A percentile compares a stretch with the other conserved stretches of the same genome.
phyloP scores from a whole-genome alignment of 805 yeast species.

The Nadsonia fulvescens region DNA sequence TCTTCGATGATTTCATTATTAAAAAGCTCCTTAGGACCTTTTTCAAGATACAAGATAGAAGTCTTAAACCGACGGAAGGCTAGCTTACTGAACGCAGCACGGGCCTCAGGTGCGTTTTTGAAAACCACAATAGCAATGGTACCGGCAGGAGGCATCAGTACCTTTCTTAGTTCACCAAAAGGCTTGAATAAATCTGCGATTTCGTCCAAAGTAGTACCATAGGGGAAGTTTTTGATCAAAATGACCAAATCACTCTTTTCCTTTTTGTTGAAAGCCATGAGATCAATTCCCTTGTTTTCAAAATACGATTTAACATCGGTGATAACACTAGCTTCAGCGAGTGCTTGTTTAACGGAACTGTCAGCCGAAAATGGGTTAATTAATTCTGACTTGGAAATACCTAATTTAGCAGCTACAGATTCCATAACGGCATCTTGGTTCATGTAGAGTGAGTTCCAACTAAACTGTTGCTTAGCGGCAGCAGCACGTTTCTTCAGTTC shows the following conservation, averaged over 20 bases:
- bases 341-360: slow-evolving; percentile 89
- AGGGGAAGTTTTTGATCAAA: slow-evolving; percentile 79
- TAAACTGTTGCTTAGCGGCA: slow-evolving; percentile 73
- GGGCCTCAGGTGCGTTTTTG: slow-evolving; percentile 63
- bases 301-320: slow-evolving; percentile 81
- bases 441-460: slow-evolving; percentile 90
- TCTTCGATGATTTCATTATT: slow-evolving; percentile 21
- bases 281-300: slow-evolving; percentile 70
- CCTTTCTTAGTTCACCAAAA: slow-evolving; percentile 61
- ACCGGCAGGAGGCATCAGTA: slow-evolving; percentile 91
- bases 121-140: slow-evolving; percentile 89
- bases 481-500: slow-evolving; percentile 69
- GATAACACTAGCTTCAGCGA: slow-evolving; percentile 92
- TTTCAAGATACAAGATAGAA: slow-evolving; percentile 75
- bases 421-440: slow-evolving; percentile 84
- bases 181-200: slow-evolving; percentile 64
- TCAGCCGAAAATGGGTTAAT: slow-evolving; percentile 73
- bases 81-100: slow-evolving; percentile 75
- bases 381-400: slow-evolving; percentile 64
- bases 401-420: slow-evolving; percentile 71
- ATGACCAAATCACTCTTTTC: slow-evolving; percentile 70
- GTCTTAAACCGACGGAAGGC: slow-evolving; percentile 80
- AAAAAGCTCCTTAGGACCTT: slow-evolving; percentile 78
- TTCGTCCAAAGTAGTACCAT: slow-evolving; percentile 66
- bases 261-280: slow-evolving; percentile 41